phyloP scores from a whole-genome alignment of 164 flowering plant genomes.

The Dillenia turbinata region DNA sequence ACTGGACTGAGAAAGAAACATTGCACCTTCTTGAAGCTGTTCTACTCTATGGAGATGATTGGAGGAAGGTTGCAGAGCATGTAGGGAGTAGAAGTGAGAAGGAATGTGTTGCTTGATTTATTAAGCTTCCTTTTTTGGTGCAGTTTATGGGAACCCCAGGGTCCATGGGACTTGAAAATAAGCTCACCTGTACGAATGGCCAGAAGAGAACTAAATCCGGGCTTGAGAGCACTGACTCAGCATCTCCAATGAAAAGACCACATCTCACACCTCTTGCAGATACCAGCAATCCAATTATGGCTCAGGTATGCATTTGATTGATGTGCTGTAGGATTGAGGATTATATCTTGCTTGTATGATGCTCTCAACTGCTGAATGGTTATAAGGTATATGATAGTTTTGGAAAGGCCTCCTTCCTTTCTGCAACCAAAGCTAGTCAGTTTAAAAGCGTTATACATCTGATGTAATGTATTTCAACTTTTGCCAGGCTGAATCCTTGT shows the following conservation, averaged over 20 bases:
- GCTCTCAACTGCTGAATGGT: background rate
- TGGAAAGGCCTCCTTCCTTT: no score
- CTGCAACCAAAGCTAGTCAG: no score
- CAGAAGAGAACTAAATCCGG: conserved; percentile 22
- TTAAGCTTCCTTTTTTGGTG: conserved; percentile 90
- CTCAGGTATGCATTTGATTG: conserved; percentile 50
- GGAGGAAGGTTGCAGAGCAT: conserved; percentile 87
- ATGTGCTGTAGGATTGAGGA: background rate
- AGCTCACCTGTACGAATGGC: conserved; percentile 18
- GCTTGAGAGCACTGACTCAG: conserved; percentile 10
- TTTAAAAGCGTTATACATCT: no score
- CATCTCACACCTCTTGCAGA: conserved; percentile 88
- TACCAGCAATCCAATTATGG: conserved; percentile 97
- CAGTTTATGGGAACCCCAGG: conserved; percentile 49
- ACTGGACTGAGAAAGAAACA: conserved; percentile 85
- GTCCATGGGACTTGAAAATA: conserved; percentile 30
- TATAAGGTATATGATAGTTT: no score
- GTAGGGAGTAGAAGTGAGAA: conserved; percentile 78
- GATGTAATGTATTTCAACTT: background rate
- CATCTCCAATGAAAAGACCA: conserved; percentile 43
- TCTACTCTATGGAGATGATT: conserved; percentile 86
- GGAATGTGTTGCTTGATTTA: conserved; percentile 77
- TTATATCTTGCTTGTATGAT: background rate
- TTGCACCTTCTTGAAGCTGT: conserved; percentile 85
- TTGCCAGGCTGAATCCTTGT: conserved; percentile 83